Evolutionary conservation across 1,284 basidiomycete species (phyloP).

Genomic region (Sphaerobolus stellatus): DNA sequence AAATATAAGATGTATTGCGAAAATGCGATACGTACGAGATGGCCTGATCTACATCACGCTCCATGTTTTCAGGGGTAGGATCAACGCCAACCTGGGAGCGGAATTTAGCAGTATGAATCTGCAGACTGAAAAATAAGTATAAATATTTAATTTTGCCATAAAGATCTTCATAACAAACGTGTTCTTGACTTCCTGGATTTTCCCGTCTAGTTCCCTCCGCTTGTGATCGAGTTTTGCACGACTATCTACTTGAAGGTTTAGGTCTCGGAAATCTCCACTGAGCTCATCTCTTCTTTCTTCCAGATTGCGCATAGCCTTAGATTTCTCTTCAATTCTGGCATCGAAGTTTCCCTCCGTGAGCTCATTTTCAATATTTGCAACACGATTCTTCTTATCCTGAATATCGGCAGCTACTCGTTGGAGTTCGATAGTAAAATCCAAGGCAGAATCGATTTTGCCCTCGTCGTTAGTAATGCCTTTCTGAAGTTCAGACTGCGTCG

Average conservation of each 20-base stretch:
- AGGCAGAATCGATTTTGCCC: slow-evolving; percentile 53
- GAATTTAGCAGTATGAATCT: slow-evolving; percentile 60
- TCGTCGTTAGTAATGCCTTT: slow-evolving; percentile 53
- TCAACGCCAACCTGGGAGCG: slow-evolving; percentile 62
- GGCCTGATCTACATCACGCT: slow-evolving; percentile 63
- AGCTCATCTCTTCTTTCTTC: slow-evolving; percentile 74
- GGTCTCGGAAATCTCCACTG: slow-evolving; percentile 67
- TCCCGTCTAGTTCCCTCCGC: slow-evolving; percentile 64
- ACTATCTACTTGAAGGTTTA: slow-evolving; percentile 81
- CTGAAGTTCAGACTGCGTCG: slow-evolving; percentile 48
- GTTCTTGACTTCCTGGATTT: slow-evolving; percentile 62
- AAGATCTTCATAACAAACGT: slow-evolving; percentile 48
- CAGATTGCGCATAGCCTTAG: slow-evolving; percentile 52
- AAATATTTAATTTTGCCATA: slow-evolving; percentile 8
- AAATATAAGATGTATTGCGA: slow-evolving; percentile 9
- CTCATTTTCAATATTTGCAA: slow-evolving; percentile 57
- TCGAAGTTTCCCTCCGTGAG: slow-evolving; percentile 69
- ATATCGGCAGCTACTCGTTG: slow-evolving; percentile 62
- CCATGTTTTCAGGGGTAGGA: slow-evolving; percentile 63
- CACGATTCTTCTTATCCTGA: slow-evolving; percentile 60
- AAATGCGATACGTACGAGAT: slow-evolving; percentile 46
- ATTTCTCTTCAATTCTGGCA: slow-evolving; percentile 61
- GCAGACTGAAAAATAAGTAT: slow-evolving; percentile 47
- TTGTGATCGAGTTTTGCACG: slow-evolving; percentile 83
- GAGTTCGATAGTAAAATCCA: slow-evolving; percentile 57